phyloP scores from a whole-genome alignment of 768 basidiomycete genomes.

The Mycena galericulata region DNA sequence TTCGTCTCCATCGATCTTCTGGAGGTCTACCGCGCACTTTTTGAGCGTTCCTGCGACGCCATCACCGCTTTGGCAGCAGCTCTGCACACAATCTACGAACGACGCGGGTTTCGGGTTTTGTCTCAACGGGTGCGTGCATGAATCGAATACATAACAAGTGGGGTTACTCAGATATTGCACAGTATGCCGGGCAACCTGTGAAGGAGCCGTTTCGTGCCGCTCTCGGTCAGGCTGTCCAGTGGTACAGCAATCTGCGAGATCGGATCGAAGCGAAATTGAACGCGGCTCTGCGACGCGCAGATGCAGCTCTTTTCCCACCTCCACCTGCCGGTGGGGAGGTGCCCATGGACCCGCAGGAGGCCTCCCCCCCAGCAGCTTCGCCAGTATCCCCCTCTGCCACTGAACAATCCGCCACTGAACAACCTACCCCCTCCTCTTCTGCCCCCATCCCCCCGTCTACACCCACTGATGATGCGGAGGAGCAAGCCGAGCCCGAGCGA shows the following conservation, averaged over 20 bases:
- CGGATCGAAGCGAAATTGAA: slow-evolving; percentile 33
- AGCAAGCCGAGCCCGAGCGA: too few species aligned
- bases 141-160: neutral
- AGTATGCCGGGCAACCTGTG: neutral
- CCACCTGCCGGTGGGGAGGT: neutral
- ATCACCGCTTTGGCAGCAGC: too few species aligned
- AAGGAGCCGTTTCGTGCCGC: slow-evolving; percentile 48
- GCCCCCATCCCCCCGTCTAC: too few species aligned
- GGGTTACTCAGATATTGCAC: neutral
- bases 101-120: too few species aligned
- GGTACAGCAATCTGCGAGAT: slow-evolving; percentile 39
- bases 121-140: slow-evolving; percentile 1
- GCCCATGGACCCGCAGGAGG: neutral
- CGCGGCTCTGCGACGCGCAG: slow-evolving; percentile 5
- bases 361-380: too few species aligned
- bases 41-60: too few species aligned
- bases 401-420: too few species aligned
- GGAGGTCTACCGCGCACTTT: too few species aligned
- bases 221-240: slow-evolving; percentile 42
- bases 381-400: too few species aligned
- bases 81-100: too few species aligned
- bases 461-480: too few species aligned
- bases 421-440: too few species aligned
- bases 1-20: slow-evolving; percentile 34
- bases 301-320: neutral